A percentile compares a stretch with the other conserved stretches of the same genome.
phyloP scores from a whole-genome alignment of 2,329 filamentous ascomycete genomes.

The Aureobasidium lini region DNA sequence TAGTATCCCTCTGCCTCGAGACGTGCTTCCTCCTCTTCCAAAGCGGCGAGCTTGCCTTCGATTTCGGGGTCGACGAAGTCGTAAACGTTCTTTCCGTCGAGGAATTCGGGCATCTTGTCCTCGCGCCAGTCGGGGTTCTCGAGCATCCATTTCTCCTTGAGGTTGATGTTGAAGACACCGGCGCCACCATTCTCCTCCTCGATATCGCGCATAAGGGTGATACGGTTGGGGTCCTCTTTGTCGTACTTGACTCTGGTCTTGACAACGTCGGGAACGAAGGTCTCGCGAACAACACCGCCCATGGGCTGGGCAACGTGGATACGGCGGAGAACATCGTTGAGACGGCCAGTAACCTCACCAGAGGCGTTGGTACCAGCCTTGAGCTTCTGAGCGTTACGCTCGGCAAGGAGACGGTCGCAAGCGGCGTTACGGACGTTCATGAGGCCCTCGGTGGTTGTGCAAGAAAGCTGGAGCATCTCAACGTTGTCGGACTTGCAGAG shows the following conservation, averaged over 20 bases:
- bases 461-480: slow-evolving; percentile 87
- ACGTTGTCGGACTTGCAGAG: slow-evolving; percentile 83
- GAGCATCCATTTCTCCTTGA: slow-evolving; percentile 79
- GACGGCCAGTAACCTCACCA: slow-evolving; percentile 67
- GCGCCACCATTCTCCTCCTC: slow-evolving; percentile 90
- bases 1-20: slow-evolving; percentile 91
- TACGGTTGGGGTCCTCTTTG: slow-evolving; percentile 78
- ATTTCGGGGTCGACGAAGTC: slow-evolving; percentile 98
- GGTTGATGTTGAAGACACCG: slow-evolving; percentile 90
- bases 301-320: slow-evolving; percentile 97
- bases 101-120: slow-evolving; percentile 89
- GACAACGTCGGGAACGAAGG: slow-evolving; percentile 80
- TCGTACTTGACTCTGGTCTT: slow-evolving; percentile 82
- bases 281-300: slow-evolving; percentile 68
- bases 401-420: slow-evolving; percentile 86
- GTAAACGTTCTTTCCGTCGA: slow-evolving; percentile 94
- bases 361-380: slow-evolving; percentile 76
- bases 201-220: slow-evolving; percentile 72
- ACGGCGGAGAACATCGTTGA: slow-evolving; percentile 83
- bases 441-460: slow-evolving; percentile 89
- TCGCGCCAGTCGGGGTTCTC: slow-evolving; percentile 90
- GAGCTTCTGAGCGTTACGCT: slow-evolving; percentile 90
- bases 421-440: slow-evolving; percentile 92
- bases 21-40: slow-evolving; percentile 93
- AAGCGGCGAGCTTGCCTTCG: slow-evolving; percentile 78